Conservation (phyloP, 495 filamentous ascomycete species). For the Hypoxylon cercidicola region DNA sequence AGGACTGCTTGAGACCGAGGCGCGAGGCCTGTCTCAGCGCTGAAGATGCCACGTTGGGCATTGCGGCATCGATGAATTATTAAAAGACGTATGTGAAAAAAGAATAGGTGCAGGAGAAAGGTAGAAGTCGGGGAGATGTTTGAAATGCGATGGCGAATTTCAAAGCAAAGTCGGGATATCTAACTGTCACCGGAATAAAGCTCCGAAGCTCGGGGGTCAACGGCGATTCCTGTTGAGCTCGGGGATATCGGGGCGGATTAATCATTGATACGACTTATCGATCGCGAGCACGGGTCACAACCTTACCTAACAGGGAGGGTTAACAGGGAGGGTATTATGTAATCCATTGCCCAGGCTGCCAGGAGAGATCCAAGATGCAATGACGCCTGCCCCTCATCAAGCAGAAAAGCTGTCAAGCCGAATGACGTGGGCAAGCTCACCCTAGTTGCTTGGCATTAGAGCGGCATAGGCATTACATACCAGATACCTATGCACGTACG, state of each 20-base stretch:
- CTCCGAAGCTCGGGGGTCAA: constrained; percentile 41
- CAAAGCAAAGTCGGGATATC: constrained; percentile 9
- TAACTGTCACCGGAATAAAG: constrained; percentile 29
- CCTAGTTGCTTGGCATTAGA: constrained; percentile 12
- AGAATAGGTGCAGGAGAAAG: constrained; percentile 23
- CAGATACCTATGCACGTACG: constrained; percentile 1
- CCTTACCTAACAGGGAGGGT: no score
- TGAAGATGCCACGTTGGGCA: constrained; percentile 77
- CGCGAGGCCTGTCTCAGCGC: constrained; percentile 83
- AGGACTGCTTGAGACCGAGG: constrained; percentile 65
- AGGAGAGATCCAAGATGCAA: not conserved
- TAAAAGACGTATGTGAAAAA: constrained; percentile 26
- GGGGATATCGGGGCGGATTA: constrained; percentile 35
- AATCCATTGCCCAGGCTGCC: no score
- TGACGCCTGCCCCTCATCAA: constrained; percentile 13
- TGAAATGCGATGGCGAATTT: constrained; percentile 33
- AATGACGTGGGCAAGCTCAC: constrained; percentile 12
- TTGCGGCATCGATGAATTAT: constrained; percentile 53
- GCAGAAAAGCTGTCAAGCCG: not conserved
- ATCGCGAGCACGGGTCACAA: no score
- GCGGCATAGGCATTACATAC: not conserved
- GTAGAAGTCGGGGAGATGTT: constrained; percentile 8
- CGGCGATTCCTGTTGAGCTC: constrained; percentile 28
- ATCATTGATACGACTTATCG: constrained; percentile 13
- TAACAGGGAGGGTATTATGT: no score